Evolutionary conservation across 1,284 basidiomycete species (phyloP), one percentile per base, ranked within the genome.

Genomic region (Uromyces viciae-fabae): DNA sequence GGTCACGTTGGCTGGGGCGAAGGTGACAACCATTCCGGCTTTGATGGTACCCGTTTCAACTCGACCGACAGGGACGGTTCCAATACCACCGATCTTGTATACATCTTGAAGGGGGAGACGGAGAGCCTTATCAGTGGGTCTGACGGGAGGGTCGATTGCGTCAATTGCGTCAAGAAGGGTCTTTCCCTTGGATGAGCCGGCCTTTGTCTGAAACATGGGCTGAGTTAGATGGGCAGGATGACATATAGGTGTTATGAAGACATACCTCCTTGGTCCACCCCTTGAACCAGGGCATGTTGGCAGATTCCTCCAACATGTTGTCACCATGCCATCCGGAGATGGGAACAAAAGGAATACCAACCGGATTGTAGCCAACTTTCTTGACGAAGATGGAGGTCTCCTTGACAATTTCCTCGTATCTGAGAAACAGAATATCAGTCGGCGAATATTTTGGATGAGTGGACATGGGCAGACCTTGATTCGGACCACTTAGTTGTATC

Each of bases 81-180:
- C 96, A 86, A 99, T 99, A 95, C 96, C 96, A 89, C 96, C 96
- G 86, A 99, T 99, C 91, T 99, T 99, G 94, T 99, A 99, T 86
- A 99, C 96, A 91, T 99, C 96, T 91, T 99, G 96, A 88, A 99
- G 95, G 86, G 96, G 96, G 84, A 99, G 95, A 90, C 96, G 95
- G 89, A 99, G 96, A 85, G 96, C 95, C 91, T 97, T 98, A 91
- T 99, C 96, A 87, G 93, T 93, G 84, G 97, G 97, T 88, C 96
- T 94, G 84, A 90, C 88, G 83, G 96, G 96, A 87, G 97, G 95
- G 87, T 99, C 97, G 87, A 99, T 99, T 88, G 95, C 94, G 87
- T 99, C 96, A 85, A 99, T 99, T 88, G 96, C 95, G 87, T 99
- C 97, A 85, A 99, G 94, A 84, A 99, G 93, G 86, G 96, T 99